These are phyloP conservation scores for Effrenium voratum DNA, from an alignment of 73 alveolate species.

Conservation along the genomic window DNA sequence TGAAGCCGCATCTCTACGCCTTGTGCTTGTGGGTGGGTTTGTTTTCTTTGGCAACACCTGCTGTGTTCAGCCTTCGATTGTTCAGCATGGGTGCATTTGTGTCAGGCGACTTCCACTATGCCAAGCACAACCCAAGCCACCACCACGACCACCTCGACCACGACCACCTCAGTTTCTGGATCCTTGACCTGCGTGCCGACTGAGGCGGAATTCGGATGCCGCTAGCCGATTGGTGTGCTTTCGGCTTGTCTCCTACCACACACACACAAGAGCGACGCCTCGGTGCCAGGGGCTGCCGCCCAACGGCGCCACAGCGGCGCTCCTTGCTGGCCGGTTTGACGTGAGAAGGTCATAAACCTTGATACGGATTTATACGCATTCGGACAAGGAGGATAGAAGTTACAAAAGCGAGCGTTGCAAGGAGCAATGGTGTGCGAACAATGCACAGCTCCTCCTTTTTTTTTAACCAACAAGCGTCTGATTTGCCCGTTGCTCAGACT, in stretches of 20 bases:
- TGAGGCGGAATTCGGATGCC: background rate
- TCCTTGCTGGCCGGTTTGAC: background rate
- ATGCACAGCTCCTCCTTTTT: too few species aligned
- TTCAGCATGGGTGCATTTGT: too few species aligned
- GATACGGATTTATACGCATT: background rate
- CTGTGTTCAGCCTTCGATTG: too few species aligned
- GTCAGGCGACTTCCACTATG: background rate
- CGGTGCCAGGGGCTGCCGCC: constrained; percentile 50
- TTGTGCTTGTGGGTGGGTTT: too few species aligned
- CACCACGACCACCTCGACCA: background rate
- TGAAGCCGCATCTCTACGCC: too few species aligned
- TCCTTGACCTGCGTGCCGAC: constrained; percentile 36
- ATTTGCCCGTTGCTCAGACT: too few species aligned
- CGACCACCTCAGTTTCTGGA: background rate
- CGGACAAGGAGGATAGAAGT: background rate
- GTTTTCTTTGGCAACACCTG: too few species aligned
- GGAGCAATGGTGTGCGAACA: too few species aligned
- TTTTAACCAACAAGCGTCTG: too few species aligned
- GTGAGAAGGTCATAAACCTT: background rate
- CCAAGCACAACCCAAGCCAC: background rate
- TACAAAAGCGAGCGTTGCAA: background rate
- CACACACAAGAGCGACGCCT: too few species aligned
- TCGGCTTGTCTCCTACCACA: too few species aligned
- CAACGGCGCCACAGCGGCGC: constrained; percentile 50
- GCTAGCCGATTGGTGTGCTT: too few species aligned